Percentiles rank a stretch among this genome's conserved stretches.
Conservation (phyloP, 768 basidiomycete genomes). For the Suillus paluster region DNA sequence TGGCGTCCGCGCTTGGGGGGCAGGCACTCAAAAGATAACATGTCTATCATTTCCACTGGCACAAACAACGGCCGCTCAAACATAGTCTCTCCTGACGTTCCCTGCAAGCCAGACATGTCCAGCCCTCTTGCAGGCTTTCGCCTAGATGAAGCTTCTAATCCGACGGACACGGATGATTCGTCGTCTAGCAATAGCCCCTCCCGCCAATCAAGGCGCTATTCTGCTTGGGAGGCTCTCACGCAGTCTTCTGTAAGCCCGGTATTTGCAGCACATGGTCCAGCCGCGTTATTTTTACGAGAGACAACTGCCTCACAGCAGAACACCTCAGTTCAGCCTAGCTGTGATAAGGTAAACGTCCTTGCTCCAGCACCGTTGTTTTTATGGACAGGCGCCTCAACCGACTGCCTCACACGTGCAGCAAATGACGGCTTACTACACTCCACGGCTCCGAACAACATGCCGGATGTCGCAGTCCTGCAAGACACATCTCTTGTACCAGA, state of each 20-base stretch:
- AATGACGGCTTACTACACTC: not conserved
- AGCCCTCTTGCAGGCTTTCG: conserved; percentile 26
- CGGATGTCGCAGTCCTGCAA: not conserved
- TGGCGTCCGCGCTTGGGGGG: conserved; percentile 39
- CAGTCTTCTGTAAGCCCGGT: conserved; percentile 12
- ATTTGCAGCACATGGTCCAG: conserved; percentile 16
- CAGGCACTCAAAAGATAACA: conserved; percentile 33
- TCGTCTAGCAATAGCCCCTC: conserved; percentile 30
- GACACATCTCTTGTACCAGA: not conserved
- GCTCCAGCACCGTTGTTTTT: conserved; percentile 21
- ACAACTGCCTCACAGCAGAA: conserved; percentile 6
- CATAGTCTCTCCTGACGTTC: conserved; percentile 40
- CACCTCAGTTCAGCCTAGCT: not conserved
- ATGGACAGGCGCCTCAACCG: conserved; percentile 16
- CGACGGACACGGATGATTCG: conserved; percentile 35
- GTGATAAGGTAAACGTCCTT: conserved; percentile 13
- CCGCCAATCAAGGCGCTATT: conserved; percentile 25
- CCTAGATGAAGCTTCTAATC: conserved; percentile 24
- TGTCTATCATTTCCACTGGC: conserved; percentile 27
- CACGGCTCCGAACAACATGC: not conserved
- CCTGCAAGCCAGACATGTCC: conserved; percentile 29
- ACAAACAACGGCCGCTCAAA: conserved; percentile 30
- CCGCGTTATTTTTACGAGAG: conserved; percentile 19
- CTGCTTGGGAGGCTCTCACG: conserved; percentile 24
- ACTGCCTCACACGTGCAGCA: conserved; percentile 9